phyloP scores from a whole-genome alignment of 306 rosid genomes.

The Hippophae rhamnoides region DNA sequence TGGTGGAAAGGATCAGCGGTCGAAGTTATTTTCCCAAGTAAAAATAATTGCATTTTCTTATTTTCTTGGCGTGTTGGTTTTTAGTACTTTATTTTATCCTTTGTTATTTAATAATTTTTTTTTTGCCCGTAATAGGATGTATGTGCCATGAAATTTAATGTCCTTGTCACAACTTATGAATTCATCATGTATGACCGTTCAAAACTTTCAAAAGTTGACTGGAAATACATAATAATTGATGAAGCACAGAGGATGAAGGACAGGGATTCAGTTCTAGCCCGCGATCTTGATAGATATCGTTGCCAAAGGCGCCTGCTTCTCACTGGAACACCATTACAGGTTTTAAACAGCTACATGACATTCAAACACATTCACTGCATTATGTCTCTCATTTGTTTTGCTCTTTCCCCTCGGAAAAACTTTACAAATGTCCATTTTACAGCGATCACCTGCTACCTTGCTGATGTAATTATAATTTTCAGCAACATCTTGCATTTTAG shows the following conservation, averaged over 20 bases:
- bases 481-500: too few relatives aligned
- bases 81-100: neutral
- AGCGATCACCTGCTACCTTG: too few relatives aligned
- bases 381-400: neutral
- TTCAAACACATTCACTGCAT: neutral
- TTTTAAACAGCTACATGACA: conserved; percentile 15
- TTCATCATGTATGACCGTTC: conserved; percentile 99
- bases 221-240: conserved; percentile 96
- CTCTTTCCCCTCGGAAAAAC: neutral
- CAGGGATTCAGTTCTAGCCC: conserved; percentile 93
- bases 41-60: conserved; percentile 25
- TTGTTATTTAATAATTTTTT: conserved; percentile 13
- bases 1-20: conserved; percentile 81
- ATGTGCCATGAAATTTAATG: conserved; percentile 90
- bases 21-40: conserved; percentile 90
- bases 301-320: conserved; percentile 93
- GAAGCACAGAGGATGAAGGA: conserved; percentile 99
- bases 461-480: too few relatives aligned
- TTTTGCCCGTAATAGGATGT: conserved; percentile 50
- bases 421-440: neutral
- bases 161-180: conserved; percentile 98
- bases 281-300: conserved; percentile 95
- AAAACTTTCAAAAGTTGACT: conserved; percentile 85
- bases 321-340: conserved; percentile 99
- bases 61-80: conserved; percentile 11